Base-by-base conservation (phyloP, 352 stramenopile species). In the Pythium volutum region DNA sequence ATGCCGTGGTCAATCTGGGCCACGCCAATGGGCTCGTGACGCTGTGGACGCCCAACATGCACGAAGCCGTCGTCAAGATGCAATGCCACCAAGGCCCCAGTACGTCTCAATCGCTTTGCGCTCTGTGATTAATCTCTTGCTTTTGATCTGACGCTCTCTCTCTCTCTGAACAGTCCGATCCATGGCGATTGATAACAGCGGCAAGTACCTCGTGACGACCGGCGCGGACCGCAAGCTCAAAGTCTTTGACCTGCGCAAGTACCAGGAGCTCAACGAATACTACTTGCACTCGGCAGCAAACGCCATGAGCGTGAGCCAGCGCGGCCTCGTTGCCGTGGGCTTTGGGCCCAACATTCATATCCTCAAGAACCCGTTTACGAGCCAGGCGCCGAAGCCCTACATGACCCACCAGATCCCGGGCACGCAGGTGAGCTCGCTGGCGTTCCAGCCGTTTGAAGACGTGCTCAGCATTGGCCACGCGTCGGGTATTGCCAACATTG, bases 401-500 rank as follows among this genome's bases (percentile, higher is more conserved):
- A 95, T 98, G 87, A 89, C 77, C 55, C 91, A 98, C 76, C 64
- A 79, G 56, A 73, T 98, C 57, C 86, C 88, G 12, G 82, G 83
- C 47, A 90, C 84, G 14, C 78, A 92, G 50, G 66, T 98, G 34
- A 89, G 77, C 62, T 96, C 81, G 18, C 62, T 98, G 7, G 83
- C 89, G n/a, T 99, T 99, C 78, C 85, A 97, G 38, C 97, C 97
- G 3, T 99, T 97, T 67, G 97, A 99, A 84, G 97, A 99, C 85
- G 95, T 98, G 48, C 85, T 98, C 43, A 88, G 86, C 41, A 82
- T 99, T 60, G 97, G 97, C 29, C 97, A 99, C 69, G 55, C 83
- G 0, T 81, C 79, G 6, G 96, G 91, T 29, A 68, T 93, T 41
- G 75, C 81, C 61, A 93, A 82, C 41, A 76, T 96, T 20, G 77